A percentile compares a stretch with the other conserved stretches of the same genome.
phyloP scores from a whole-genome alignment of 768 basidiomycete genomes.

The Tricholoma saponaceum region DNA sequence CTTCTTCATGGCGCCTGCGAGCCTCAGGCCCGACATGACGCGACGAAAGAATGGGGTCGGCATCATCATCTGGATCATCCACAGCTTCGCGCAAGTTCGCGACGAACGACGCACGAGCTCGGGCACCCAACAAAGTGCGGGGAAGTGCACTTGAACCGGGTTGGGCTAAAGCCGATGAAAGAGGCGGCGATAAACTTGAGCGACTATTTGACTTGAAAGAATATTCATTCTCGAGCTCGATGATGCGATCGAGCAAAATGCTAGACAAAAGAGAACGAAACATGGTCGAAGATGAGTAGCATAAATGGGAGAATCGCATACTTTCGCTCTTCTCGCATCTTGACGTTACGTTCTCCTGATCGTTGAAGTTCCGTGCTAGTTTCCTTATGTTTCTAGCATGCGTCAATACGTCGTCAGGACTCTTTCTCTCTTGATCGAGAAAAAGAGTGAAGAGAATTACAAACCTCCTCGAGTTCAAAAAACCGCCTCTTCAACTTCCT shows the following conservation, averaged over 20 bases:
- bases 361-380: conserved; percentile 49
- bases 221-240: conserved; percentile 50
- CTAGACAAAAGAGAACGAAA: conserved; percentile 25
- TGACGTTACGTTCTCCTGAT: conserved; percentile 61
- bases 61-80: conserved; percentile 39
- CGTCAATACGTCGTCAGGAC: conserved; percentile 24
- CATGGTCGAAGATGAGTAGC: not conserved
- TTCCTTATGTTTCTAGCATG: conserved; percentile 56
- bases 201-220: conserved; percentile 22
- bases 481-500: conserved; percentile 59
- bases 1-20: conserved; percentile 41
- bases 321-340: conserved; percentile 61
- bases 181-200: conserved; percentile 14
- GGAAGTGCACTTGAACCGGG: conserved; percentile 45
- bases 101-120: conserved; percentile 41
- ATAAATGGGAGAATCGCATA: conserved; percentile 28
- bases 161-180: conserved; percentile 20
- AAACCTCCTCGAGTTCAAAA: conserved; percentile 68
- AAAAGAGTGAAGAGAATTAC: conserved; percentile 23
- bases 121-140: conserved; percentile 39
- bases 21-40: conserved; percentile 43
- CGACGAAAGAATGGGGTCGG: conserved; percentile 41
- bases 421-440: conserved; percentile 23
- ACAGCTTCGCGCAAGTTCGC: conserved; percentile 49
- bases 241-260: conserved; percentile 53